Evolutionary conservation across 441 rosid species (phyloP).

Genomic region (Adansonia madagascariensis): DNA sequence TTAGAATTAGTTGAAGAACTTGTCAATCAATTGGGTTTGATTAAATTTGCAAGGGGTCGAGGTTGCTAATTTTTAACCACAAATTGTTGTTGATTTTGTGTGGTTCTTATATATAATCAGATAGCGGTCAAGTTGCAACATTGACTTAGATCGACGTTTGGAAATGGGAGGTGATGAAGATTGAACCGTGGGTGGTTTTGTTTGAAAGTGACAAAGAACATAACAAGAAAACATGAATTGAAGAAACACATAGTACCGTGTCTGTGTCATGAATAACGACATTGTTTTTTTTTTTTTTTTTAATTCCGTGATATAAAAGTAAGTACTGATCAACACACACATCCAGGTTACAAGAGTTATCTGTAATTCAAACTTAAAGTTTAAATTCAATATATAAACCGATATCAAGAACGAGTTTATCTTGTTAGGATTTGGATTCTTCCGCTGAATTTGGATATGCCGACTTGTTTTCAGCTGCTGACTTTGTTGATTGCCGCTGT

Average conservation of each 20-base stretch:
- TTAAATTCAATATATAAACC: neutral
- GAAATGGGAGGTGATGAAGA: neutral
- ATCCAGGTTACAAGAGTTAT: neutral
- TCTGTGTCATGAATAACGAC: too few relatives aligned
- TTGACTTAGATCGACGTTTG: neutral
- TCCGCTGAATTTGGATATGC: too few relatives aligned
- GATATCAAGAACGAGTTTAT: neutral
- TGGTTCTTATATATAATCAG: neutral
- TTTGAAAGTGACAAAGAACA: neutral
- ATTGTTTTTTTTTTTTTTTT: too few relatives aligned
- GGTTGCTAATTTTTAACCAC: conserved; percentile 2
- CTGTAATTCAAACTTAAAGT: neutral
- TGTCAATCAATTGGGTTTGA: neutral
- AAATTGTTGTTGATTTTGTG: neutral
- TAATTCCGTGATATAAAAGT: too few relatives aligned
- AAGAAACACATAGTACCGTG: too few relatives aligned
- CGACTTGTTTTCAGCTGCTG: too few relatives aligned
- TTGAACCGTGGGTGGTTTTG: neutral
- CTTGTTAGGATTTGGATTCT: too few relatives aligned
- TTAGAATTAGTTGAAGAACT: neutral
- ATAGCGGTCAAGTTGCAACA: neutral
- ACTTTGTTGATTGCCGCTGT: too few relatives aligned
- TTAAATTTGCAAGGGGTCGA: neutral
- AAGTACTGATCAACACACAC: too few relatives aligned
- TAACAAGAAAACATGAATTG: too few relatives aligned